Conservation (phyloP, 1,284 basidiomycete species). For the Papiliotrema laurentii region DNA sequence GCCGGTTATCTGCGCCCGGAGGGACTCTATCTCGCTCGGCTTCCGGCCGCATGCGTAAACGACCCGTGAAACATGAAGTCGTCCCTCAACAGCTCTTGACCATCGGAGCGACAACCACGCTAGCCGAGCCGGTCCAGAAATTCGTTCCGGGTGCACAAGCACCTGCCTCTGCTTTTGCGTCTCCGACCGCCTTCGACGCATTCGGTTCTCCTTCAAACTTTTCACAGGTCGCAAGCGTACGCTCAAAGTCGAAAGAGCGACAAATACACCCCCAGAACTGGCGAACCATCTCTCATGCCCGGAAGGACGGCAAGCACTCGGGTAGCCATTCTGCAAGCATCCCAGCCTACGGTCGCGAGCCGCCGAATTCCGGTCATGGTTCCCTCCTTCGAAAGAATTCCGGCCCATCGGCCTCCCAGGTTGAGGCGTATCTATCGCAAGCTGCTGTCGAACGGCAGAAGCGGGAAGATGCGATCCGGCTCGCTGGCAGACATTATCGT, state of each 20-base stretch:
- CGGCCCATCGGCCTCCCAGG: conserved; percentile 8
- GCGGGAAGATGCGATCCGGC: conserved; percentile 33
- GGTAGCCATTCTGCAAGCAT: conserved; percentile 32
- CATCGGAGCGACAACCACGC: no score
- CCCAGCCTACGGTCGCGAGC: conserved; percentile 28
- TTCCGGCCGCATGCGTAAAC: no score
- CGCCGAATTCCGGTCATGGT: conserved; percentile 19
- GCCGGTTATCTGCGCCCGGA: no score
- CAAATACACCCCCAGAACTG: conserved; percentile 35
- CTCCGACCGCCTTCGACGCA: conserved; percentile 22
- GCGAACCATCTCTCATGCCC: conserved; percentile 26
- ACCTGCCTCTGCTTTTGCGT: conserved; percentile 8
- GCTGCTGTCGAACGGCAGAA: conserved; percentile 25
- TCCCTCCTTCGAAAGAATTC: conserved; percentile 17
- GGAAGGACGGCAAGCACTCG: not conserved
- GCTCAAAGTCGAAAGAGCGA: conserved; percentile 2
- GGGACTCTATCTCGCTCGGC: no score
- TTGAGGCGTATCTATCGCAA: conserved; percentile 30
- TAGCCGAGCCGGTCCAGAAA: not conserved
- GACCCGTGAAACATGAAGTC: no score
- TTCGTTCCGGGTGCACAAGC: conserved; percentile 14
- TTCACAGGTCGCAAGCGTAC: not conserved
- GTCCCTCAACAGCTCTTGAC: no score
- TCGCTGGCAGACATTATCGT: conserved; percentile 32
- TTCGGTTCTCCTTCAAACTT: conserved; percentile 14